Percentiles rank a stretch among this genome's conserved stretches.
phyloP scores from a whole-genome alignment of 331 rosid genomes.

The Acacia pycnantha region DNA sequence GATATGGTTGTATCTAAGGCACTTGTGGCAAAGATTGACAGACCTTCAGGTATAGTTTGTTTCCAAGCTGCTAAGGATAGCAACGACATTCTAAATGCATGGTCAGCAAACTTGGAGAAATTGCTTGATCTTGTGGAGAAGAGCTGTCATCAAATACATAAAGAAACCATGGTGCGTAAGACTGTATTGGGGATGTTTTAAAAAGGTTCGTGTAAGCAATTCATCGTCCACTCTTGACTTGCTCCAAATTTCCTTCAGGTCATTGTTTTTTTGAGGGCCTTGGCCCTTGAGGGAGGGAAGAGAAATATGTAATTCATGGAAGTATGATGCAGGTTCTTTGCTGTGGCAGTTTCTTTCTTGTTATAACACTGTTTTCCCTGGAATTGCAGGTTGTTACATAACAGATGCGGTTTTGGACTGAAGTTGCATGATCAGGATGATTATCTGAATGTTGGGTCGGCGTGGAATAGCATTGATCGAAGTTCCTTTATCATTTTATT shows the following conservation, averaged over 20 bases:
- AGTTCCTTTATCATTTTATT: conserved; percentile 23
- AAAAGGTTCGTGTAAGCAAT: conserved; percentile 21
- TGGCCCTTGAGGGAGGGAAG: neutral
- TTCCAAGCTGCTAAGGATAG: conserved; percentile 88
- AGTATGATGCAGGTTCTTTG: neutral
- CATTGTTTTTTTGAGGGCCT: neutral
- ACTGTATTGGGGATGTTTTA: conserved; percentile 67
- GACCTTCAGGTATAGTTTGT: conserved; percentile 81
- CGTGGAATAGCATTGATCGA: conserved; percentile 25
- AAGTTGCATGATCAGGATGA: conserved; percentile 16
- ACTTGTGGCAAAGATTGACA: conserved; percentile 82
- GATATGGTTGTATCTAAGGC: conserved; percentile 99
- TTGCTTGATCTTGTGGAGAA: conserved; percentile 99
- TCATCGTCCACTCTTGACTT: neutral
- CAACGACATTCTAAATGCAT: conserved; percentile 82
- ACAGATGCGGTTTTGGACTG: conserved; percentile 29
- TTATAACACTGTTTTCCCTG: conserved; percentile 1
- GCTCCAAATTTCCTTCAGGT: neutral
- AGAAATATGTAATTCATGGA: neutral
- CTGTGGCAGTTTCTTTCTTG: conserved; percentile 9
- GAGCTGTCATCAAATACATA: conserved; percentile 98
- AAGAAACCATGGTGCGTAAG: conserved; percentile 98
- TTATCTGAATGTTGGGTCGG: conserved; percentile 28
- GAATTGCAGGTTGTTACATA: conserved; percentile 34
- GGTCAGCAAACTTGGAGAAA: conserved; percentile 95